These are phyloP conservation scores for Suillus weaverae DNA, from an alignment of 768 basidiomycete species.

Conservation along the genomic window DNA sequence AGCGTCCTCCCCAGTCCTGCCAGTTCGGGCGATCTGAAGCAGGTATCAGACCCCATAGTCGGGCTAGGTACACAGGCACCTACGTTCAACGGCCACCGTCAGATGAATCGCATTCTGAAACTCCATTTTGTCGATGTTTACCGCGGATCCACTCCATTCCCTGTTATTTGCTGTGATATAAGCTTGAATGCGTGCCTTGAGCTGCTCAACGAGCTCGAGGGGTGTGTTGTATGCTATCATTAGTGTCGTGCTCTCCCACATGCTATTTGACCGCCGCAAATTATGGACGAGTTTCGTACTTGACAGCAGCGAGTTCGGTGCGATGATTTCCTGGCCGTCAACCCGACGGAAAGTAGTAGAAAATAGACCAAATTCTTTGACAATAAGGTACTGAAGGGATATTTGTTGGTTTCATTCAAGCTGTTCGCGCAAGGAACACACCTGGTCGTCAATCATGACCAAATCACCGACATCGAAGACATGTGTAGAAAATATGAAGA, in stretches of 20 bases:
- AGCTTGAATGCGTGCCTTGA: slow-evolving; percentile 54
- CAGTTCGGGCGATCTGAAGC: slow-evolving; percentile 70
- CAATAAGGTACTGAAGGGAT: slow-evolving; percentile 33
- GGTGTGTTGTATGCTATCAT: slow-evolving; percentile 70
- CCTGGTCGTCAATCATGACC: slow-evolving; percentile 78
- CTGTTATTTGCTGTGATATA: slow-evolving; percentile 66
- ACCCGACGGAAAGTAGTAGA: slow-evolving; percentile 78
- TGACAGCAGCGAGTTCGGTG: slow-evolving; percentile 72
- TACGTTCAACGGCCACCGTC: slow-evolving; percentile 71
- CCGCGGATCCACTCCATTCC: slow-evolving; percentile 65
- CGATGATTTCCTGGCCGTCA: slow-evolving; percentile 78
- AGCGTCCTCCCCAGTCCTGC: slow-evolving; percentile 86
- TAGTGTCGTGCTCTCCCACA: slow-evolving; percentile 74
- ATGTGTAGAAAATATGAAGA: slow-evolving; percentile 85
- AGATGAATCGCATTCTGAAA: slow-evolving; percentile 71
- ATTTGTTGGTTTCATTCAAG: not conserved
- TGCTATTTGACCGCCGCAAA: slow-evolving; percentile 69
- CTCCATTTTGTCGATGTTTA: slow-evolving; percentile 81
- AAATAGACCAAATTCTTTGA: slow-evolving; percentile 79
- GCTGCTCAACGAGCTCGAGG: slow-evolving; percentile 66
- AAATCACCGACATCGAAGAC: slow-evolving; percentile 85
- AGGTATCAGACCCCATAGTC: slow-evolving; percentile 2
- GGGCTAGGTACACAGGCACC: slow-evolving; percentile 27
- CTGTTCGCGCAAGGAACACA: slow-evolving; percentile 17
- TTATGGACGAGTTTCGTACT: slow-evolving; percentile 77